Evolutionary conservation across 179 eudicot genomes (phyloP), one percentile per base, ranked within the genome.

Genomic region (Carnegiea gigantea): DNA sequence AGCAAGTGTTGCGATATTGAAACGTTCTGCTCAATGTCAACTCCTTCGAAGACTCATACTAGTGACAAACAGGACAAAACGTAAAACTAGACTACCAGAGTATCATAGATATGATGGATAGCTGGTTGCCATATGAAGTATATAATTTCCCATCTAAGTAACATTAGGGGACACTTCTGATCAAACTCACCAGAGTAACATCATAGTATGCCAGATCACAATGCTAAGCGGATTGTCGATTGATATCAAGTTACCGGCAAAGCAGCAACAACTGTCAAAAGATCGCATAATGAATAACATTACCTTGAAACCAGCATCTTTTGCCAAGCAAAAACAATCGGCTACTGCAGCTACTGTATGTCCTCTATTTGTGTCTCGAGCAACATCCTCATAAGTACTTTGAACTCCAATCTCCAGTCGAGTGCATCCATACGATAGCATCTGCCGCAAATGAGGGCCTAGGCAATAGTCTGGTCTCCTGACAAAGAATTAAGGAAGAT

Each of bases 291-390:
- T 53, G 77, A 78, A 53, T 9, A 46, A 75, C 46, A 76, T 40
- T 81, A 96, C 99, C 97, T 96, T 96, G 81, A 96, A 96, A 74
- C 99, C 99, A 82, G 99, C 97, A 94, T 96, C 99, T 89, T 96
- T 96, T 40, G 99, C 99, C 91, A 96, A 84, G 85, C 91, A 88
- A 81, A 96, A 96, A 90, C 99, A 96, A 86, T 96, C 99, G 78
- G 98, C 99, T 70, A 96, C 99, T 78, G 99, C 98, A 84, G 98
- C 98, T 81, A 96, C 99, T 14, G 99, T 96, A 88, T 96, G 99
- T 64, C 99, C 99, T 82, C 99, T 91, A 85, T 96, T 96, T 33
- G 97, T 90, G 86, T 96, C 99, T 80, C 97, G 94, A 70, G 99
- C 99, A 81, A 96, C 99, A 87, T 96, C 99, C 86, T 96, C 99